Evolutionary conservation across 2,329 filamentous ascomycete species (phyloP).

Genomic region (Mariannaea elegans): DNA sequence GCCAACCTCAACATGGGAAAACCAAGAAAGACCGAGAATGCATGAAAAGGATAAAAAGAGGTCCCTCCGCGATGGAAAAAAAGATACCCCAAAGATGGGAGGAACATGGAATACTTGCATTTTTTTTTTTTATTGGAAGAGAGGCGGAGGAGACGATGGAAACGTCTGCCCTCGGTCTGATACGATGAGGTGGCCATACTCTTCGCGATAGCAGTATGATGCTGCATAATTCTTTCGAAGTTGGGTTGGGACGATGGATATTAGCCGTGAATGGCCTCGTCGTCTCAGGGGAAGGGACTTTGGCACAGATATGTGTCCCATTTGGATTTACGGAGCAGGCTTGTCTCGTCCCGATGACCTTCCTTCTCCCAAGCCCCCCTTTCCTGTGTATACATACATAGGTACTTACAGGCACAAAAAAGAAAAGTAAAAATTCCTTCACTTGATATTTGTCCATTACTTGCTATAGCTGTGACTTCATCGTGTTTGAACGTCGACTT

Average conservation of each 20-base stretch:
- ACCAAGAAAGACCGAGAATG: constrained; percentile 45
- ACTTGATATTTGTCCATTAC: not conserved
- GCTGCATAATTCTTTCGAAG: constrained; percentile 44
- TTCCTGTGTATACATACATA: constrained; percentile 51
- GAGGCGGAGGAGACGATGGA: constrained; percentile 30
- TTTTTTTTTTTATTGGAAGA: constrained; percentile 28
- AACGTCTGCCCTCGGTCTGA: constrained; percentile 40
- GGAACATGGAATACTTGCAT: constrained; percentile 27
- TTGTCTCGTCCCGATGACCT: constrained; percentile 27
- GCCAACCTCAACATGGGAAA: constrained; percentile 41
- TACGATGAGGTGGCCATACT: constrained; percentile 41
- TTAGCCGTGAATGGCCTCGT: constrained; percentile 24
- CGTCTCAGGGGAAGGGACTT: constrained; percentile 34
- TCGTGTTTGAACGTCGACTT: not conserved
- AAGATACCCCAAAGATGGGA: constrained; percentile 38
- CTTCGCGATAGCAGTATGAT: constrained; percentile 38
- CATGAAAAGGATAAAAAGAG: constrained; percentile 39
- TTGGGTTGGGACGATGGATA: constrained; percentile 29
- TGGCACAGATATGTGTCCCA: constrained; percentile 32
- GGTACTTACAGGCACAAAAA: constrained; percentile 50
- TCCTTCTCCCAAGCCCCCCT: constrained; percentile 36
- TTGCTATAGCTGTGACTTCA: not conserved
- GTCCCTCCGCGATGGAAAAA: constrained; percentile 35
- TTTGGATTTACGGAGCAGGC: constrained; percentile 35
- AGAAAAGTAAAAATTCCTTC: constrained; percentile 48